Evolutionary conservation across 2,329 filamentous ascomycete genomes (phyloP).

Genomic region (Fonsecaea pugnacius): DNA sequence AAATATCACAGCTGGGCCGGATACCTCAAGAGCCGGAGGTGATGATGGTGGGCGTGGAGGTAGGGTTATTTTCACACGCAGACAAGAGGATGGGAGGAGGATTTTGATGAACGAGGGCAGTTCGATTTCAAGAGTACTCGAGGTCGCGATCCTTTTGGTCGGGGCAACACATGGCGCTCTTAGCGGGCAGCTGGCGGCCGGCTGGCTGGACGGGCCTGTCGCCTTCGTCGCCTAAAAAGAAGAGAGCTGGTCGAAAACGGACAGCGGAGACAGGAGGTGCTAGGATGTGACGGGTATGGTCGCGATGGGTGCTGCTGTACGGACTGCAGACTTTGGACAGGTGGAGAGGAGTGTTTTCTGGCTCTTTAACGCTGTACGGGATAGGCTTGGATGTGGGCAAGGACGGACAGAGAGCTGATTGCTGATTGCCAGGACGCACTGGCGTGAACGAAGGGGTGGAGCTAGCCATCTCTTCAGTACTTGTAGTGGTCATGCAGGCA

Average conservation of each 20-base stretch:
- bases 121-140: constrained; percentile 30
- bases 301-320: constrained; percentile 15
- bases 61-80: background rate
- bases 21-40: constrained; percentile 1
- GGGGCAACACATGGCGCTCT: constrained; percentile 39
- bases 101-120: constrained; percentile 29
- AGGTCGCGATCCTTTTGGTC: constrained; percentile 37
- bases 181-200: constrained; percentile 39
- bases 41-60: constrained; percentile 3
- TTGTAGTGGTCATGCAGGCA: constrained; percentile 1
- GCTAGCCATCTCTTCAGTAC: background rate
- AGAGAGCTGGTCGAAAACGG: constrained; percentile 35
- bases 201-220: constrained; percentile 43
- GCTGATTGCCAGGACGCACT: constrained; percentile 13
- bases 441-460: constrained; percentile 3
- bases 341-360: constrained; percentile 8
- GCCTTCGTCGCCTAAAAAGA: constrained; percentile 37
- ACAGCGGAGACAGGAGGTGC: constrained; percentile 33
- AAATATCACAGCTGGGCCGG: background rate
- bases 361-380: constrained; percentile 10
- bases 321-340: constrained; percentile 10
- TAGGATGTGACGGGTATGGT: constrained; percentile 32
- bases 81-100: constrained; percentile 5
- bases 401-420: constrained; percentile 13
- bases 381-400: constrained; percentile 7